These are phyloP conservation scores for Physcia stellaris DNA, from an alignment of 495 filamentous ascomycete species.

Conservation along the genomic window DNA sequence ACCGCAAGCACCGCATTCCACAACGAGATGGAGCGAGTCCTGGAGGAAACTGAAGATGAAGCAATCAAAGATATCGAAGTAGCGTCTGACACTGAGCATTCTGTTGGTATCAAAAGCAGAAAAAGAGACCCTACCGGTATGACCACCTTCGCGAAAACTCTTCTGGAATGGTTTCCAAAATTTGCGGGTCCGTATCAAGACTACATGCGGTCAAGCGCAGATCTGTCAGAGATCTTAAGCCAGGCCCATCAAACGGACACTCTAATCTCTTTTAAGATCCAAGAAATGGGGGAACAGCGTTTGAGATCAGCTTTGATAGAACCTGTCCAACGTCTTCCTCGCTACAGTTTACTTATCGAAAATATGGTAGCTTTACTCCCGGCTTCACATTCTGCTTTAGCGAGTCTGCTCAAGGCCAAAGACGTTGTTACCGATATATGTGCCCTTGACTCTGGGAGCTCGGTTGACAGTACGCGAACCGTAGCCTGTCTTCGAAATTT, in stretches of 20 bases:
- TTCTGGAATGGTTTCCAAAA: conserved; percentile 80
- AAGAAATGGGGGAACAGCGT: conserved; percentile 78
- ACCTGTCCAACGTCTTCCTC: conserved; percentile 85
- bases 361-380: conserved; percentile 79
- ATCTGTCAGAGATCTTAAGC: conserved; percentile 69
- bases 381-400: conserved; percentile 66
- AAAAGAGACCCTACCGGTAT: conserved; percentile 59
- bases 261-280: conserved; percentile 65
- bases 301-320: conserved; percentile 91
- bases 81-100: conserved; percentile 6
- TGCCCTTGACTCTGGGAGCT: conserved; percentile 56
- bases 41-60: conserved; percentile 74
- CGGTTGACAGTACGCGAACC: conserved; percentile 53
- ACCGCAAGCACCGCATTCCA: conserved; percentile 68
- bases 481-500: conserved; percentile 59
- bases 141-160: conserved; percentile 56
- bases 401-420: conserved; percentile 65
- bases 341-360: conserved; percentile 92
- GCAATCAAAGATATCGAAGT: conserved; percentile 53
- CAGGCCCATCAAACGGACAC: conserved; percentile 54
- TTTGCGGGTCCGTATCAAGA: conserved; percentile 81
- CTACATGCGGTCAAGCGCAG: conserved; percentile 74
- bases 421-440: conserved; percentile 93
- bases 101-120: conserved; percentile 33
- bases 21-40: conserved; percentile 53